Conservation (phyloP, 1,284 basidiomycete genomes). For the Fistulinella staudtii region DNA sequence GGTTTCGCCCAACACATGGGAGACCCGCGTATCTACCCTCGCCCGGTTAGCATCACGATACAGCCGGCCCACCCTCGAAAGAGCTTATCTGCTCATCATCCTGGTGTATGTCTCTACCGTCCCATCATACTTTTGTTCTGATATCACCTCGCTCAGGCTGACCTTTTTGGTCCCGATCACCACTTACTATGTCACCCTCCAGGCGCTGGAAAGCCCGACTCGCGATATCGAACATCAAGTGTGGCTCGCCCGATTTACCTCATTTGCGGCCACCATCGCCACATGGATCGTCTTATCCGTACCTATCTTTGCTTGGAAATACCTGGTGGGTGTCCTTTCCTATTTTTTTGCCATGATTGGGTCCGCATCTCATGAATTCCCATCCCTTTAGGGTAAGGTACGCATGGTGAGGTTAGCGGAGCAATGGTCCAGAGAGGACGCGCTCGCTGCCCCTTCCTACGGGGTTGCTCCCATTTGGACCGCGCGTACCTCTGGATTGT, state of each 20-base stretch:
- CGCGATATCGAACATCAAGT: conserved; percentile 15
- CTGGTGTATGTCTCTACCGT: conserved; percentile 36
- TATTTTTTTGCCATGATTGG: too few species aligned
- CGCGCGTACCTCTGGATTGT: conserved; percentile 41
- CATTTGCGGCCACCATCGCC: conserved; percentile 39
- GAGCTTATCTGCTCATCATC: conserved; percentile 39
- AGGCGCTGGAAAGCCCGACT: conserved; percentile 14
- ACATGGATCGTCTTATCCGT: conserved; percentile 39
- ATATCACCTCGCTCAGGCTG: conserved; percentile 26
- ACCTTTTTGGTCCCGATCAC: conserved; percentile 41
- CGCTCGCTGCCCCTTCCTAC: conserved; percentile 25
- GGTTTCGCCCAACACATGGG: conserved; percentile 47
- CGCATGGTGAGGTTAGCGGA: conserved; percentile 39
- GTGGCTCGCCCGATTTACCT: conserved; percentile 38
- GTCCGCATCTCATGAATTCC: not conserved
- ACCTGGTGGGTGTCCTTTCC: conserved; percentile 35
- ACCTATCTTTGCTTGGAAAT: conserved; percentile 51
- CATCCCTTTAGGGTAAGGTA: conserved; percentile 41
- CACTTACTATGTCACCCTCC: conserved; percentile 37
- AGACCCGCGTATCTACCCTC: conserved; percentile 39
- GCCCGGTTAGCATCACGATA: conserved; percentile 39
- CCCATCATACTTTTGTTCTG: not conserved
- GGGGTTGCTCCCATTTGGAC: conserved; percentile 42
- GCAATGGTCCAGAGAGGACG: conserved; percentile 45
- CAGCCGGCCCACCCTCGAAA: conserved; percentile 45